Evolutionary conservation across 129 eudicot genomes (phyloP), one percentile per base, ranked within the genome.

Genomic region (Scalesia atractyloides): DNA sequence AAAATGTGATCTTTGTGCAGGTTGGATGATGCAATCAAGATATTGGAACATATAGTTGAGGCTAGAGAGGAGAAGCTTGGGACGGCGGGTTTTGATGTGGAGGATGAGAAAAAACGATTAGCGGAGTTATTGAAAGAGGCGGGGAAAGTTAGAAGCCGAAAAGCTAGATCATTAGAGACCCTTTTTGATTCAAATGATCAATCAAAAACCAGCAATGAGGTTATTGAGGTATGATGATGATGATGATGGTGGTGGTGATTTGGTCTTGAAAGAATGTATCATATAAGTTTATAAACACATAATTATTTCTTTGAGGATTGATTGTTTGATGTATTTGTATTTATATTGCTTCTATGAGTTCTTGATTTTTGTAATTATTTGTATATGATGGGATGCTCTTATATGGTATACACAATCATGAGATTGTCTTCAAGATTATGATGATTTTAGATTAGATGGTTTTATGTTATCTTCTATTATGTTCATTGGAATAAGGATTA

Each of bases 31-130:
- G 82, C 82, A 36, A 78, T 78, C 59, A 71, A 64, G 59, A 64
- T 64, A 9, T 78, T 78, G 82, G 82, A 78, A 65, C 73, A 72
- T 72, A 47, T 78, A 64, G 82, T 78, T 64, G 82, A 73, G 66
- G 64, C 58, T 56, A 72, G 82, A 59, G 82, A 78, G 82, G 78
- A 72, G 46, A 78, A 78, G 73, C 68, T 78, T 0, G 82, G 82
- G 73, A 80, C 80, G 2, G 80, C 80, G 0, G 73, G 71, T 24
- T 47, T 52, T 9, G 68, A 78, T 57, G 82, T 78, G 61, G 82
- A 78, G 2, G 82, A 78, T 30, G 82, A 78, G 41, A 78, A 78
- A 68, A 78, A 65, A 12, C 73, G 82, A 22, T 59, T 78, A 50
- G 73, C 82, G 7, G 78, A 67, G 5, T 72, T 78, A 15, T 72